Base-by-base conservation (phyloP, 2,329 filamentous ascomycete genomes). In the Diplocarpon mali region DNA sequence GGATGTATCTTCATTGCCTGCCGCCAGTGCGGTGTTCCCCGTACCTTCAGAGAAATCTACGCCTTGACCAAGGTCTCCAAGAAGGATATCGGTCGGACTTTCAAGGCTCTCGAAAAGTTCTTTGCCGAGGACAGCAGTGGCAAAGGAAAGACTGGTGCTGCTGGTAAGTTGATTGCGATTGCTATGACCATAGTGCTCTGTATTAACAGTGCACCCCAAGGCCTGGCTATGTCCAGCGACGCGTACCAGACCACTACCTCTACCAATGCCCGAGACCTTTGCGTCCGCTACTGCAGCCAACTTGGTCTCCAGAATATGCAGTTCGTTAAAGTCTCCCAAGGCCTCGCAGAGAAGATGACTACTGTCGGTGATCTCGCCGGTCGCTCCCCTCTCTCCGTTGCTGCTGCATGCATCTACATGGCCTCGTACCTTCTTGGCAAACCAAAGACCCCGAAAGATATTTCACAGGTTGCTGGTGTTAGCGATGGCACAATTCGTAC, bases 1-100 rank as follows among this genome's bases (percentile, higher is more conserved):
- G 88, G 89, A 6, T 95, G 89, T 67, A 92, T 98, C 65, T 96
- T 98, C 70, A 90, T 98, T 57, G 88, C 92, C 34, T 96, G 90
- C 64, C 87, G 92, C 36, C 87, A 95, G 65, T 84, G 86, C 60
- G 78, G 80, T 50, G 83, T 89, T 27, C 83, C 85, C 4, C 84
- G 92, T 53, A 94, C 88, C 3, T 98, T 98, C 68, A 80, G 85
- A 39, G 93, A 98, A 64, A 92, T 98, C 58, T 93, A 85, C 67
- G 83, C 87, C 49, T 72, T 96, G 63, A 98, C 92, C 8, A 86
- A 85, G 55, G 90, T 98, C 24, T 82, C 83, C 49, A 95, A 96
- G 71, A 96, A 96, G 69, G 93, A 98, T 62, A 95, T 98, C 52
- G 92, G 92, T 16, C 75, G 89, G 46, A 90, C 90, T 17, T 98